phyloP scores from a whole-genome alignment of 164 flowering plant genomes.

The Amborella trichopoda region DNA sequence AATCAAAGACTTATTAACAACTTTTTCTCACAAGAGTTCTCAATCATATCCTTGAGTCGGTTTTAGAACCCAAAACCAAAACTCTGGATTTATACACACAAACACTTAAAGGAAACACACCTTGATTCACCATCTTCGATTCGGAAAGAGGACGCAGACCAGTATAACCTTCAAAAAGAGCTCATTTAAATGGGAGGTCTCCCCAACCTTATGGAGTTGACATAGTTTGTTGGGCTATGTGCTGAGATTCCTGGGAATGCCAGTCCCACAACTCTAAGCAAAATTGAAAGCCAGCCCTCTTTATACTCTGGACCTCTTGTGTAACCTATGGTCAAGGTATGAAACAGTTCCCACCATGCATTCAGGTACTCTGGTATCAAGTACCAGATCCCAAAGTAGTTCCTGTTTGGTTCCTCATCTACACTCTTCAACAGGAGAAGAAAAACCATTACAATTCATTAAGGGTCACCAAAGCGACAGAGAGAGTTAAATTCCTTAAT shows the following conservation, averaged over 20 bases:
- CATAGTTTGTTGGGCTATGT: constrained; percentile 52
- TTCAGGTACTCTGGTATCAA: constrained; percentile 34
- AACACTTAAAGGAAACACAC: too few species aligned
- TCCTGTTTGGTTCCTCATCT: constrained; percentile 60
- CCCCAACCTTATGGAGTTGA: constrained; percentile 37
- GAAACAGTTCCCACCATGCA: constrained; percentile 54
- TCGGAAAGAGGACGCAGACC: too few species aligned
- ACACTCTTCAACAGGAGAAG: constrained; percentile 20
- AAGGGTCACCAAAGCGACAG: background rate
- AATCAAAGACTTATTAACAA: too few species aligned
- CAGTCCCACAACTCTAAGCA: constrained; percentile 34
- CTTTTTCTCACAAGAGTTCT: too few species aligned
- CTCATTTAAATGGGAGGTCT: too few species aligned
- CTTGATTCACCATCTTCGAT: too few species aligned
- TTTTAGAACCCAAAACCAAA: too few species aligned
- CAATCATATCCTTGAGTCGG: too few species aligned
- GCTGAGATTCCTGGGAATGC: constrained; percentile 49
- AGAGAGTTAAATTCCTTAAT: background rate
- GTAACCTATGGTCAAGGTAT: constrained; percentile 36
- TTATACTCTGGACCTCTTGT: constrained; percentile 29
- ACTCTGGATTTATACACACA: too few species aligned
- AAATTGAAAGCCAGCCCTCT: constrained; percentile 36
- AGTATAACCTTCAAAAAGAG: too few species aligned
- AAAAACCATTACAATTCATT: background rate
- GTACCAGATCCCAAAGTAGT: constrained; percentile 43